Base-by-base conservation (phyloP, 805 yeast species). In the Clavispora fructus region DNA sequence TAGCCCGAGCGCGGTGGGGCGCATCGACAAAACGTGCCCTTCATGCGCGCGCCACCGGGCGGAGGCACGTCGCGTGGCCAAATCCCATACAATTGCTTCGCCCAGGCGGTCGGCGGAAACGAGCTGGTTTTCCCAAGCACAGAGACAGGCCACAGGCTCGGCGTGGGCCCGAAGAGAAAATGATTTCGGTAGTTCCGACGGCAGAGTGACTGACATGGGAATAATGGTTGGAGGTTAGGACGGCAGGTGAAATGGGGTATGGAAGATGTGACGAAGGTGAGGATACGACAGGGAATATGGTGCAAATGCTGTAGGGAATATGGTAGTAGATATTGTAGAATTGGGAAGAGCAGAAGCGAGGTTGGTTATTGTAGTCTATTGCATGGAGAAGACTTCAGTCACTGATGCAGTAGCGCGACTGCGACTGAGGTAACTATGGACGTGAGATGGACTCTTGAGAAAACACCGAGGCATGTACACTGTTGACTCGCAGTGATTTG, bases 91-190 rank as follows among this genome's bases (percentile, higher is more conserved):
- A 1, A 79, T 69, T 3, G 80, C 54, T 70, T 77, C 71, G 0
- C 95, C 95, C 0, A 67, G 59, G 26, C 80, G 81, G 58, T 86
- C 94, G 6, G 78, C 78, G 0, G 86, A 71, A 1, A 77, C 56
- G 4, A 83, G 50, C 14, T 35, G 42, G 9, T 38, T 28, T 12
- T 42, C 37, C 38, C 41, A 45, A 10, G 42, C 7, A 5, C 47
- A 14, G 6, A 55, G 42, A 32, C 55, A 48, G 14, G 57, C 43
- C 28, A 55, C 40, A 13, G 58, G 49, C 7, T 53, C 50, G 37
- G 44, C 40, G 42, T 54, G 58, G 14, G 49, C 53, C 14, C 58
- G 48, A 14, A 54, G 52, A 6, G 58, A 52, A 19, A 45, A 40
- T 9, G 12, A 4, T 9, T 33, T 39, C 27, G 16, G 16, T 4